These are phyloP conservation scores for Argentina anserina DNA, from an alignment of 306 rosid genomes.

Conservation along the genomic window DNA sequence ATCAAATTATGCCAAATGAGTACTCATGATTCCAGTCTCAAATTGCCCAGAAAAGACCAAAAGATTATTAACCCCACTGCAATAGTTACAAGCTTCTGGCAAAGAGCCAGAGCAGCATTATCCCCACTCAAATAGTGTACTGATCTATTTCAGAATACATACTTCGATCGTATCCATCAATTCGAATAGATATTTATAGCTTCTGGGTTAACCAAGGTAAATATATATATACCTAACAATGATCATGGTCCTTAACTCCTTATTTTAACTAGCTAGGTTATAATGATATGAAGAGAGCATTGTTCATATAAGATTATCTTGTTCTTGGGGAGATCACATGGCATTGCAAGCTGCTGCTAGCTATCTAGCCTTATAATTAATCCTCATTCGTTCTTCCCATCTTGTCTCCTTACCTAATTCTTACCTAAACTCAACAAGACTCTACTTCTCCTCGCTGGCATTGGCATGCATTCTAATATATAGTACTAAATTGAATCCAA, in stretches of 20 bases:
- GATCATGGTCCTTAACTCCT: not conserved
- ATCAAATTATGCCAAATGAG: not conserved
- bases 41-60: not conserved
- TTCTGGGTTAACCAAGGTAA: not conserved
- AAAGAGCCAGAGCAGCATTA: not conserved
- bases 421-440: conserved; percentile 13
- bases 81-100: not conserved
- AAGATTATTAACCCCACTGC: not conserved
- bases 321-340: not conserved
- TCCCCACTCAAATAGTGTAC: not conserved
- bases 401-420: conserved; percentile 39
- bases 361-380: not conserved
- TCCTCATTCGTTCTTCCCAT: conserved; percentile 12
- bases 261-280: not conserved
- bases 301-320: conserved; percentile 1
- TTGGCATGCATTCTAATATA: conserved; percentile 2
- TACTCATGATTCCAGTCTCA: not conserved
- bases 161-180: not conserved
- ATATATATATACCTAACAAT: not conserved
- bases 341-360: not conserved
- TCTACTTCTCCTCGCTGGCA: not conserved
- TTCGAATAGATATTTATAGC: not conserved
- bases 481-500: conserved; percentile 11
- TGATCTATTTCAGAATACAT: not conserved
- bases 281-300: not conserved